A percentile compares a stretch with the other conserved stretches of the same genome.
These are phyloP conservation scores for Waltergamsia citrina DNA, from an alignment of 2,329 filamentous ascomycete species.

Conservation along the genomic window DNA sequence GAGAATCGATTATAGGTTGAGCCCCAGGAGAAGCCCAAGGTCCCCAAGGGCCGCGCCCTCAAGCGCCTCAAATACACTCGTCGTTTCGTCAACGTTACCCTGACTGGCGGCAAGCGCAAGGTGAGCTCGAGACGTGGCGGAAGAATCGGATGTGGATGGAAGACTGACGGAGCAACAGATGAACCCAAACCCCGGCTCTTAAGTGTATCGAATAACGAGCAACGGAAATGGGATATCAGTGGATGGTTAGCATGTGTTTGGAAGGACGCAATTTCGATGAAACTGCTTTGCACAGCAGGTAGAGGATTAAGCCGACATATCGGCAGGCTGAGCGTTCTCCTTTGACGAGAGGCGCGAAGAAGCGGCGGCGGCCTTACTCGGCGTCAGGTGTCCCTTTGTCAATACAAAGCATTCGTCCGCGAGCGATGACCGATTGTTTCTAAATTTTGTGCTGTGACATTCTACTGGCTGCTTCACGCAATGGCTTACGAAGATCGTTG, in stretches of 20 bases:
- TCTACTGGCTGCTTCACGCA: no score
- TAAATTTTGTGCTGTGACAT: no score
- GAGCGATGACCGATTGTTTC: no score
- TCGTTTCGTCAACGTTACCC: conserved; percentile 95
- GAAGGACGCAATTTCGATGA: conserved; percentile 17
- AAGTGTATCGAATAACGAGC: conserved; percentile 23
- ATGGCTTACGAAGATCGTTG: no score
- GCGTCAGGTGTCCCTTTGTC: conserved; percentile 28
- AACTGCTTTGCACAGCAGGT: conserved; percentile 15
- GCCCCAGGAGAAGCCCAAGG: conserved; percentile 91
- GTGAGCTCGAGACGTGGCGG: conserved; percentile 28
- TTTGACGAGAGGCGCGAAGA: conserved; percentile 21
- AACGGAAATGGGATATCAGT: conserved; percentile 14
- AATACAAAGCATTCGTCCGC: no score
- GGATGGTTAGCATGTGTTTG: conserved; percentile 14
- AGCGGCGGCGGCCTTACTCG: conserved; percentile 24
- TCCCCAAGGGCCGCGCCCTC: conserved; percentile 92
- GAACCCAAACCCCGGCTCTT: conserved; percentile 78
- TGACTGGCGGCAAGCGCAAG: conserved; percentile 98
- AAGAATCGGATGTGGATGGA: neutral
- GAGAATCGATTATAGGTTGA: conserved; percentile 53
- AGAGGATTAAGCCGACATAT: conserved; percentile 24
- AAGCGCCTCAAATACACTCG: conserved; percentile 96
- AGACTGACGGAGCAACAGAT: conserved; percentile 44
- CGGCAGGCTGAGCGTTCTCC: conserved; percentile 23